Evolutionary conservation across 2,329 filamentous ascomycete species (phyloP).

Genomic region (Onygenales sp.): DNA sequence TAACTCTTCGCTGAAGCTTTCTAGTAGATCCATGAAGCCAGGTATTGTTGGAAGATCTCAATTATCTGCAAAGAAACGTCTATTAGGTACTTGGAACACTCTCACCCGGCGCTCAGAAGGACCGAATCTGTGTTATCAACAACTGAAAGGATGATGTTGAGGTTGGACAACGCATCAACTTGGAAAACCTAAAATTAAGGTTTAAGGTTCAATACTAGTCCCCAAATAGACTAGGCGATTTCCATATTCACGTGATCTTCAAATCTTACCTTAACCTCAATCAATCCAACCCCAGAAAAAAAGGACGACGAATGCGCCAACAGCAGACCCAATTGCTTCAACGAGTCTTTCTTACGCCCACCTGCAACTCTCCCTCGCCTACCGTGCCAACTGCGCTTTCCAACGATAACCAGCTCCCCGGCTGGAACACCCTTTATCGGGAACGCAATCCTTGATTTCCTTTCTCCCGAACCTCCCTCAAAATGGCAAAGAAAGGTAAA

Average conservation of each 20-base stretch:
- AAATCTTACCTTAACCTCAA: not conserved
- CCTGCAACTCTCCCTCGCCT: not conserved
- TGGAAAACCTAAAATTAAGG: not conserved
- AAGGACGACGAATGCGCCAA: not conserved
- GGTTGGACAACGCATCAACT: no score
- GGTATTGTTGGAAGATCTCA: not conserved
- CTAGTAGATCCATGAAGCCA: no score
- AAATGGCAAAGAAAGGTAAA: slow-evolving; percentile 38
- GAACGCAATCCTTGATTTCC: not conserved
- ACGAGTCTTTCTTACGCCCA: not conserved
- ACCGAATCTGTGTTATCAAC: no score
- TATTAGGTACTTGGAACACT: no score
- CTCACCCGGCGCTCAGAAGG: no score
- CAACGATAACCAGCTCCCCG: not conserved
- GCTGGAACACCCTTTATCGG: not conserved
- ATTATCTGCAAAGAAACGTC: not conserved
- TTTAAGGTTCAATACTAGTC: not conserved
- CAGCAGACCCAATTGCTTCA: not conserved
- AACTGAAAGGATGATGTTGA: no score
- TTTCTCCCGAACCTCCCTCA: not conserved
- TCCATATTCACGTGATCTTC: not conserved
- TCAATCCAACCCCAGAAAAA: not conserved
- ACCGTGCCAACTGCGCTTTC: not conserved
- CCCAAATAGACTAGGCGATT: not conserved
- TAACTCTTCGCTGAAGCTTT: not conserved